Base-by-base conservation (phyloP, 306 rosid species). In the Alnus rubra region DNA sequence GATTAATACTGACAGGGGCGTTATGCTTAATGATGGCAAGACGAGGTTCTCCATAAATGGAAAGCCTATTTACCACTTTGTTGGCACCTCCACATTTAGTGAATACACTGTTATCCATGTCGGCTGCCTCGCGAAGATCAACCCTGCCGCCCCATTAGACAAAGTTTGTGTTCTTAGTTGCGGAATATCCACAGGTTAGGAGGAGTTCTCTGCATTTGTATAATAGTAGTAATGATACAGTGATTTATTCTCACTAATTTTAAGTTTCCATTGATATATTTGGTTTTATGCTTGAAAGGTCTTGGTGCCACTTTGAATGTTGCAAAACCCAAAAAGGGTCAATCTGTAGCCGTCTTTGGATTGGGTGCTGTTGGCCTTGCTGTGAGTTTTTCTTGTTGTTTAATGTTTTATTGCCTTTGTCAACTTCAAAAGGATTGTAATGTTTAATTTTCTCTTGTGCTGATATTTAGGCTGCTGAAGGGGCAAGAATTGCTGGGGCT, bases 341-440 rank as follows among this genome's bases (percentile, higher is more conserved):
- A 90, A 37, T 80, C 97, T 53, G 93, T 94, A 72, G 98, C 97
- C 18, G 56, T 94, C 53, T 94, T 94, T 37, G 97, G 98, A 68
- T 87, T 92, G 50, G 98, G 98, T 19, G 98, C 97, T 58, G 97
- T 94, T 74, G 98, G 98, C 44, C 97, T 94, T 71, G 92, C 97
- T 39, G 98, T 92, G 84, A 88, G 97, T 78, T 74, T 9, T 50
- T 16, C 7, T 2, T 55, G 3, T 1, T 48, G 55, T 69, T 31
- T 13, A 14, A 39, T 50, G n/a, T 74, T 31, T 53, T 1, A 1
- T 73, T 75, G 68, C 7, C 5, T 59, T 42, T 23, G 23, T 59
- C 39, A 30, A 48, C 30, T 47, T 12, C 37, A 18, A 14, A 73
- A n/a, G 54, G 56, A 9, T 18, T 51, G 2, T 19, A 15, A 8